phyloP scores from a whole-genome alignment of 2,329 filamentous ascomycete species.

The Gaeumannomyces tritici region DNA sequence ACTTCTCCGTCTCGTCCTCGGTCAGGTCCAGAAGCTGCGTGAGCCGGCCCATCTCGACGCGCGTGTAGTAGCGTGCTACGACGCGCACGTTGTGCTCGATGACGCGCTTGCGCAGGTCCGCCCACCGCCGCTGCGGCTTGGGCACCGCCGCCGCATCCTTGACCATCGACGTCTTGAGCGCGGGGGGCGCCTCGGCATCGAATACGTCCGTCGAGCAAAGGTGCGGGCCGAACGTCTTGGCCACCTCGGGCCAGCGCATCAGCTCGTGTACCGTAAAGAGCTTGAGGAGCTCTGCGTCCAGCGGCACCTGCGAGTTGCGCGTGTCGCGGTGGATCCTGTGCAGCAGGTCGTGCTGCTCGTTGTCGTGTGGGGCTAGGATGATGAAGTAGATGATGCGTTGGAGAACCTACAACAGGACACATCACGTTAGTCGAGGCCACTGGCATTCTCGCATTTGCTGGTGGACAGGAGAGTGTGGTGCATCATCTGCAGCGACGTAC shows the following conservation, averaged over 20 bases:
- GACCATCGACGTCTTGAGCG: background rate
- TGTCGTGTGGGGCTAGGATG: constrained; percentile 93
- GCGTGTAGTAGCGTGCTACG: constrained; percentile 96
- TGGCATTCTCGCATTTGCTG: too few species aligned
- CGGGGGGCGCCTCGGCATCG: constrained; percentile 37
- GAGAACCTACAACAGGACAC: constrained; percentile 52
- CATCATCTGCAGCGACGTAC: constrained; percentile 40
- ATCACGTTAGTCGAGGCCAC: background rate
- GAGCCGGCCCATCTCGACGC: constrained; percentile 84
- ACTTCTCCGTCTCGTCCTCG: constrained; percentile 96
- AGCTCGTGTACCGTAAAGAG: constrained; percentile 92
- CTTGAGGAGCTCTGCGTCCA: constrained; percentile 80
- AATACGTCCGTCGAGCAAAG: constrained; percentile 88
- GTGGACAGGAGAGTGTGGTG: too few species aligned
- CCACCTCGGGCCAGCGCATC: constrained; percentile 95
- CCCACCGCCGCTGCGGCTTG: constrained; percentile 79
- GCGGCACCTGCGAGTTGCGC: constrained; percentile 66
- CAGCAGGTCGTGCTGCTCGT: constrained; percentile 94
- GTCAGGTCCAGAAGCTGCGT: constrained; percentile 85
- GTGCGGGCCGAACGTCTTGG: constrained; percentile 80
- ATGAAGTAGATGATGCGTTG: constrained; percentile 97
- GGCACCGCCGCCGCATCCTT: constrained; percentile 43
- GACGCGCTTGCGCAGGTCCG: constrained; percentile 92
- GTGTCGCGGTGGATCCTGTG: constrained; percentile 84
- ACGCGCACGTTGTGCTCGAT: constrained; percentile 99